Conservation (phyloP, 305 asterid genomes). For the Fraxinus nigra region DNA sequence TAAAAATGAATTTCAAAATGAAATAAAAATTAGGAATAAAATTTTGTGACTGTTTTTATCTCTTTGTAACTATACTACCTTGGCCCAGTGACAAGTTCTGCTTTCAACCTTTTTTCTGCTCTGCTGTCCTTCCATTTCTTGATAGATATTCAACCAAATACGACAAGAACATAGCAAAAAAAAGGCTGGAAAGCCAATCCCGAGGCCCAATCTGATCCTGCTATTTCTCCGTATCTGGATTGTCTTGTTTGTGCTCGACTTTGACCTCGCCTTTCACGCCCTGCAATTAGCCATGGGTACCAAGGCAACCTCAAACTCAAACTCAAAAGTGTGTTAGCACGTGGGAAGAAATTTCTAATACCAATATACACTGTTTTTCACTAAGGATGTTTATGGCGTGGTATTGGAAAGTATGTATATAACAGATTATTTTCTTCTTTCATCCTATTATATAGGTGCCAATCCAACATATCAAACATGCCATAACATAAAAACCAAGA, state of each 20-base stretch:
- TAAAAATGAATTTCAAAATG: no score
- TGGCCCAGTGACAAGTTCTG: no score
- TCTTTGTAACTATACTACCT: no score
- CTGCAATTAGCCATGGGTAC: constrained; percentile 95
- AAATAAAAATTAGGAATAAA: no score
- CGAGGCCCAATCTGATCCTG: constrained; percentile 43
- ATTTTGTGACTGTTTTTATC: no score
- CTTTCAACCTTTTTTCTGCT: no score
- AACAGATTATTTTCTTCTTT: background rate
- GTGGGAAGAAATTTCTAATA: constrained; percentile 24
- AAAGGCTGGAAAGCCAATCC: no score
- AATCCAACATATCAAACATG: background rate
- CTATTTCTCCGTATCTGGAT: constrained; percentile 71
- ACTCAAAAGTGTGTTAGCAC: constrained; percentile 91
- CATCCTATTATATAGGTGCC: background rate
- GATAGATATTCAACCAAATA: no score
- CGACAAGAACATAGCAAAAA: no score
- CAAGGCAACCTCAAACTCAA: constrained; percentile 99
- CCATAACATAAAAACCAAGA: background rate
- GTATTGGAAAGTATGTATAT: background rate
- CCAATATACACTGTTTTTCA: background rate
- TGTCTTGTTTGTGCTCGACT: constrained; percentile 58
- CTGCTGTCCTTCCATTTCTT: no score
- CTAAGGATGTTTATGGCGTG: background rate
- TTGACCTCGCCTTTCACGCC: constrained; percentile 83